A percentile compares a stretch with the other conserved stretches of the same genome.
Evolutionary conservation across 192 early-diverging fungal species (phyloP).

Genomic region (Funneliformis geosporum): DNA sequence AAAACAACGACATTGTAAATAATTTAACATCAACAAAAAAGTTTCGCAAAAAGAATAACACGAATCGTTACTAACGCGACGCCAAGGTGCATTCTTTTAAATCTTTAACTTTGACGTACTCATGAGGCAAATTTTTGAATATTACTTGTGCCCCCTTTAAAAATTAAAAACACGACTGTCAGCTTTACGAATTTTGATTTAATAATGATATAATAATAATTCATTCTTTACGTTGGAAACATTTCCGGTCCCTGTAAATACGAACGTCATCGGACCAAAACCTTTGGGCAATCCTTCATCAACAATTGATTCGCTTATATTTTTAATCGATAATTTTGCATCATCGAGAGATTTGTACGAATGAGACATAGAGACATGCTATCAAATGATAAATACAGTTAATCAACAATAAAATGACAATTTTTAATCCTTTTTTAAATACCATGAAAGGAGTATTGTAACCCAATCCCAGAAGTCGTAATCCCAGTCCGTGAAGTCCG

Average conservation of each 20-base stretch:
- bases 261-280: slow-evolving; percentile 89
- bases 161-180: not conserved
- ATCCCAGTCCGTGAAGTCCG: slow-evolving; percentile 87
- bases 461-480: slow-evolving; percentile 84
- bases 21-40: not conserved
- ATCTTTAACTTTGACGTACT: slow-evolving; percentile 77
- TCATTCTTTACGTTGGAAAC: slow-evolving; percentile 66
- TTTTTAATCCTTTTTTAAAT: slow-evolving; percentile 14
- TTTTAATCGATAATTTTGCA: slow-evolving; percentile 59
- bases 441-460: slow-evolving; percentile 95
- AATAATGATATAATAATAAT: not conserved
- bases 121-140: slow-evolving; percentile 89
- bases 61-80: slow-evolving; percentile 52
- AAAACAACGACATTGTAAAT: not conserved
- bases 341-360: slow-evolving; percentile 67
- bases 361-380: slow-evolving; percentile 74
- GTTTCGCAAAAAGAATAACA: not conserved
- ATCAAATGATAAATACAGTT: slow-evolving; percentile 3
- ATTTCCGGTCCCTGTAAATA: slow-evolving; percentile 90
- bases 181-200: not conserved
- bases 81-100: slow-evolving; percentile 57
- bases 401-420: slow-evolving; percentile 38
- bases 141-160: slow-evolving; percentile 83
- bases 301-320: slow-evolving; percentile 77
- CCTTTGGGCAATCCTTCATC: slow-evolving; percentile 85